A percentile compares a stretch with the other conserved stretches of the same genome.
These are phyloP conservation scores for Fibroporia radiculosa DNA, from an alignment of 768 basidiomycete genomes.

Conservation along the genomic window DNA sequence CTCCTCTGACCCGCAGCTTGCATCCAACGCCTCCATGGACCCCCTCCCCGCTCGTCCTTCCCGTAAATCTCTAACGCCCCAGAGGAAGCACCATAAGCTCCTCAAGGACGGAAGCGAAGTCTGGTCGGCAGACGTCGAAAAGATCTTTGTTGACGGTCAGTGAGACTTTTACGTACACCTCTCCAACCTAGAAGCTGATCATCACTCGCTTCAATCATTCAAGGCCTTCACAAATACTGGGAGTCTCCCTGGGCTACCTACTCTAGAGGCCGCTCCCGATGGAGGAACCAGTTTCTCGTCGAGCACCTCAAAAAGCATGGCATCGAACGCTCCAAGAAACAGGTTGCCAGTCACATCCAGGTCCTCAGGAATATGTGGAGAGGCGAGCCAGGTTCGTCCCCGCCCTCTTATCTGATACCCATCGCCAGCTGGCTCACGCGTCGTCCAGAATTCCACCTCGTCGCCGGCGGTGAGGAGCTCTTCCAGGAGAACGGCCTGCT, in stretches of 20 bases:
- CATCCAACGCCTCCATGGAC: constrained; percentile 15
- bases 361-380: constrained; percentile 86
- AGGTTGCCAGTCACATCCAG: constrained; percentile 86
- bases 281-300: constrained; percentile 83
- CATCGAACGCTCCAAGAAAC: constrained; percentile 74
- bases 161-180: constrained; percentile 1
- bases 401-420: neutral
- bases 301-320: constrained; percentile 67
- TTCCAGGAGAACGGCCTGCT: constrained; percentile 36
- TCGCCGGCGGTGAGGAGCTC: constrained; percentile 74
- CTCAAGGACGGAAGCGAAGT: constrained; percentile 79
- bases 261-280: constrained; percentile 69
- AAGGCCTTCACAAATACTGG: constrained; percentile 74
- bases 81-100: constrained; percentile 77
- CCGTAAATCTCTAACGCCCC: constrained; percentile 52
- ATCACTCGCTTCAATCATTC: constrained; percentile 1
- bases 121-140: constrained; percentile 76
- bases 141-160: constrained; percentile 68
- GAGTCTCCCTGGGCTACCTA: constrained; percentile 75
- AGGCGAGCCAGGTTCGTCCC: constrained; percentile 58
- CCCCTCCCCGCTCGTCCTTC: constrained; percentile 11
- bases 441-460: constrained; percentile 60
- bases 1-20: constrained; percentile 16
- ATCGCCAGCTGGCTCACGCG: constrained; percentile 11
- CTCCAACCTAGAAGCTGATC: constrained; percentile 3